Conservation (phyloP, 192 early-diverging fungal genomes). For the Coemansia sp. region DNA sequence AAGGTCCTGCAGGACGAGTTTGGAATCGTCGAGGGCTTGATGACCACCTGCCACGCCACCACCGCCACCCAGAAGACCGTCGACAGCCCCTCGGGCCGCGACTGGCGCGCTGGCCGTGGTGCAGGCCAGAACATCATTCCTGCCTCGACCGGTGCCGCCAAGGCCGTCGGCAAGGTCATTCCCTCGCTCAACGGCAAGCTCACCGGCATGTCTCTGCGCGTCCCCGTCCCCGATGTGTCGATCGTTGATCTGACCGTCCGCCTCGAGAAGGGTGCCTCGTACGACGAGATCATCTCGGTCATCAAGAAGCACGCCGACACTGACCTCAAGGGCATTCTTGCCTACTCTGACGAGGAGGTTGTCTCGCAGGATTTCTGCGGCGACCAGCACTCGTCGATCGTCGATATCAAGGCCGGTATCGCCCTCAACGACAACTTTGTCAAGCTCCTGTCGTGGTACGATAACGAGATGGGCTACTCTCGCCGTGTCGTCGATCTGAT, state of each 20-base stretch:
- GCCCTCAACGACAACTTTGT: conserved; percentile 91
- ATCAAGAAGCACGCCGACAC: conserved; percentile 84
- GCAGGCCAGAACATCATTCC: conserved; percentile 98
- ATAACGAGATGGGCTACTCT: conserved; percentile 91
- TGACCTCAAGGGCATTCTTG: conserved; percentile 86
- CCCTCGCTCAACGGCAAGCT: conserved; percentile 92
- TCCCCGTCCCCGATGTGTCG: conserved; percentile 91
- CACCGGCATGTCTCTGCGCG: conserved; percentile 99
- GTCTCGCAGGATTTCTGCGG: conserved; percentile 95
- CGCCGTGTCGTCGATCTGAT: conserved; percentile 89
- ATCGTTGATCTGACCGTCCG: conserved; percentile 97
- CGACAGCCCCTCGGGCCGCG: conserved; percentile 94
- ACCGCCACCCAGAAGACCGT: conserved; percentile 99
- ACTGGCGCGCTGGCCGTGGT: conserved; percentile 97
- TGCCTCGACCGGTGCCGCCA: conserved; percentile 96
- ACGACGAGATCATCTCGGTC: conserved; percentile 84
- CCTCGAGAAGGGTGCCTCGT: conserved; percentile 84
- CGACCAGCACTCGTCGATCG: conserved; percentile 88
- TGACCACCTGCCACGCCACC: conserved; percentile 98
- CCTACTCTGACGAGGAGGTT: conserved; percentile 91
- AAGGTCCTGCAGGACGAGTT: conserved; percentile 97
- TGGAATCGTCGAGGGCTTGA: conserved; percentile 93
- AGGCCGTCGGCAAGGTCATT: conserved; percentile 98
- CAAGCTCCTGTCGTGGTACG: conserved; percentile 95
- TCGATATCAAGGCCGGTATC: conserved; percentile 96